phyloP scores from a whole-genome alignment of 129 eudicot genomes.

The Kitagawia praeruptora region DNA sequence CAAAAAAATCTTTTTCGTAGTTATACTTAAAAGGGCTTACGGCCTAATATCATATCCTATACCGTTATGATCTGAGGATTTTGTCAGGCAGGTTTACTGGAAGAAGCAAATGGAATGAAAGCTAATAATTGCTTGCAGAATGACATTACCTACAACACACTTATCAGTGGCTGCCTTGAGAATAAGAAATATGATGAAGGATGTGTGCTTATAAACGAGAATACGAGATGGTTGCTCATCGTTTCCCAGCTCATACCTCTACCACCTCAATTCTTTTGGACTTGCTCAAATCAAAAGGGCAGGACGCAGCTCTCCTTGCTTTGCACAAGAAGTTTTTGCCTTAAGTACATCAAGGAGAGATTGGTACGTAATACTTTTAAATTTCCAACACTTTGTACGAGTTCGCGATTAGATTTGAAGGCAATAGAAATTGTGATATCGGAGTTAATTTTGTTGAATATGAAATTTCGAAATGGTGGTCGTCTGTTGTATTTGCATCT shows the following conservation, averaged over 20 bases:
- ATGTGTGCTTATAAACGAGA: background rate
- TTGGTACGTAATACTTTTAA: too few relatives aligned
- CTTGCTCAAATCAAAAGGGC: background rate
- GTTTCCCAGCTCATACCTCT: background rate
- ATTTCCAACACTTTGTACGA: too few relatives aligned
- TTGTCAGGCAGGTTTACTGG: background rate
- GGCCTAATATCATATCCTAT: background rate
- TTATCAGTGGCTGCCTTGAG: constrained; percentile 17
- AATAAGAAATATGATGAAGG: background rate
- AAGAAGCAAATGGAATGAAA: background rate
- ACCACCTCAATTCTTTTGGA: background rate
- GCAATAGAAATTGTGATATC: too few relatives aligned
- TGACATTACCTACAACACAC: constrained; percentile 20
- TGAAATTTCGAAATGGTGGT: too few relatives aligned
- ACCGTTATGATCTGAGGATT: background rate
- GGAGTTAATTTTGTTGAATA: too few relatives aligned
- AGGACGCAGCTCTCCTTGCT: background rate
- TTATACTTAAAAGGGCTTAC: too few relatives aligned
- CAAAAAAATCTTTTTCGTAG: too few relatives aligned
- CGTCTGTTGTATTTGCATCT: too few relatives aligned
- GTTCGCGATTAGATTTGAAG: too few relatives aligned
- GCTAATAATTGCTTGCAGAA: constrained; percentile 9
- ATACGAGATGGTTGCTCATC: background rate
- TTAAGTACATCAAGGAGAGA: too few relatives aligned
- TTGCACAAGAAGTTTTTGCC: too few relatives aligned